Conservation (phyloP, 352 stramenopile genomes). For the Saprolegnia parasitica region DNA sequence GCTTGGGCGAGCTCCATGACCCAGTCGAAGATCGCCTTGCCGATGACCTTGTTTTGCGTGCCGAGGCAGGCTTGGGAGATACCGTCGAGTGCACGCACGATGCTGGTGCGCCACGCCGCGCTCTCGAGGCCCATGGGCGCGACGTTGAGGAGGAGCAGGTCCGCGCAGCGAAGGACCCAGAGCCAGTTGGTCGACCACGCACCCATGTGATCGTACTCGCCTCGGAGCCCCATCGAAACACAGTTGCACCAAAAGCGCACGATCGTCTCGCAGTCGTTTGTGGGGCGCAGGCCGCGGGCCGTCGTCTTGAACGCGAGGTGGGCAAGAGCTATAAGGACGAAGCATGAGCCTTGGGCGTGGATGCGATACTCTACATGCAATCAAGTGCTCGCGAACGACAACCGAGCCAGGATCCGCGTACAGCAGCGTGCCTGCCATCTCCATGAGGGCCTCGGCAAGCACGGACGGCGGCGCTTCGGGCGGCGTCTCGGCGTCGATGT, state of each 20-base stretch:
- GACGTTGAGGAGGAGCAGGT: conserved; percentile 12
- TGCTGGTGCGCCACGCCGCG: not conserved
- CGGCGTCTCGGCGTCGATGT: not conserved
- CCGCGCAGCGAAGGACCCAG: not conserved
- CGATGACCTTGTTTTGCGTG: not conserved
- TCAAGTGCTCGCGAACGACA: not conserved
- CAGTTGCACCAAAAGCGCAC: conserved; percentile 18
- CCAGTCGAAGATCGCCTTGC: conserved; percentile 9
- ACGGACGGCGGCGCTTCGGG: not conserved
- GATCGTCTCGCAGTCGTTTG: conserved; percentile 9
- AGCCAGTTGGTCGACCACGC: not conserved
- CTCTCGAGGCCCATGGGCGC: not conserved
- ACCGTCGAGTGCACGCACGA: not conserved
- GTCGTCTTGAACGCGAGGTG: conserved; percentile 7
- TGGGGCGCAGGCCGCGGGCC: not conserved
- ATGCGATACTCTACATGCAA: not conserved
- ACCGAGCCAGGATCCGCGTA: not conserved
- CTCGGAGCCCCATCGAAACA: not conserved
- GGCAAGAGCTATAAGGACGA: not conserved
- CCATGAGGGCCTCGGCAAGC: not conserved
- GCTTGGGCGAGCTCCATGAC: conserved; percentile 3
- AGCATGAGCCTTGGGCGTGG: not conserved
- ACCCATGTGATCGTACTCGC: not conserved
- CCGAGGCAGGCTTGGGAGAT: conserved; percentile 8
- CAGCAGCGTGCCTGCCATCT: conserved; percentile 6